These are phyloP conservation scores for Cephaloascus fragrans DNA, from an alignment of 805 yeast species.

Conservation along the genomic window DNA sequence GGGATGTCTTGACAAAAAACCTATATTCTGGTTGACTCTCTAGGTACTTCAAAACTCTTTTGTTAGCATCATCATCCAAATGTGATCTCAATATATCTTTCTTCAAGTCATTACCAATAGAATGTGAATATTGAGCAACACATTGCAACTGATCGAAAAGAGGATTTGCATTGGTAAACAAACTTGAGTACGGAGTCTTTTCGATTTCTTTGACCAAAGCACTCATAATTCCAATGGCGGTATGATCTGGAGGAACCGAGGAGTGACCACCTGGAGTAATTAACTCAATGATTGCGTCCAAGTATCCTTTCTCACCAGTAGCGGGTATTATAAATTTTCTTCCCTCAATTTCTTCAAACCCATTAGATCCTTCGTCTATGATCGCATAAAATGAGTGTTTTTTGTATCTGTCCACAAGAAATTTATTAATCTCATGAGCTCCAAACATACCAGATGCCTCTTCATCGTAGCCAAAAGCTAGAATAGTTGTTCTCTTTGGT, in stretches of 20 bases:
- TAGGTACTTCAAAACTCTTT: conserved; percentile 22
- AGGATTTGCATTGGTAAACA: conserved; percentile 33
- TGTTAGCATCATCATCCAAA: conserved; percentile 23
- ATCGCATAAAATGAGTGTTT: conserved; percentile 30
- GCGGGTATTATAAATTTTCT: conserved; percentile 31
- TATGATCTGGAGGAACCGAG: conserved; percentile 38
- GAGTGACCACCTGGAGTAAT: conserved; percentile 44
- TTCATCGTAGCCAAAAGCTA: conserved; percentile 44
- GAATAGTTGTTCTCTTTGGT: conserved; percentile 32
- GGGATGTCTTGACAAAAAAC: conserved; percentile 34
- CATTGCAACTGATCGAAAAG: conserved; percentile 33
- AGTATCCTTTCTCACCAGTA: conserved; percentile 39
- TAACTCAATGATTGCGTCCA: conserved; percentile 28
- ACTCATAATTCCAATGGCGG: conserved; percentile 37
- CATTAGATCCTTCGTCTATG: conserved; percentile 32
- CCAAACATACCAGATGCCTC: conserved; percentile 32
- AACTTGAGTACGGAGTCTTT: conserved; percentile 20
- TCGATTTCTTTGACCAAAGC: conserved; percentile 29
- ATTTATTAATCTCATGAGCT: conserved; percentile 22
- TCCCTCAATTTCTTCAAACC: conserved; percentile 25
- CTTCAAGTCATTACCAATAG: conserved; percentile 20
- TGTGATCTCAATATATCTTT: conserved; percentile 28
- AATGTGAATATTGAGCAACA: conserved; percentile 30
- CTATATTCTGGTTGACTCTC: conserved; percentile 15
- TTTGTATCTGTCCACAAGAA: conserved; percentile 27